phyloP scores from a whole-genome alignment of 2,329 filamentous ascomycete species.

The Nothopassalora personata region DNA sequence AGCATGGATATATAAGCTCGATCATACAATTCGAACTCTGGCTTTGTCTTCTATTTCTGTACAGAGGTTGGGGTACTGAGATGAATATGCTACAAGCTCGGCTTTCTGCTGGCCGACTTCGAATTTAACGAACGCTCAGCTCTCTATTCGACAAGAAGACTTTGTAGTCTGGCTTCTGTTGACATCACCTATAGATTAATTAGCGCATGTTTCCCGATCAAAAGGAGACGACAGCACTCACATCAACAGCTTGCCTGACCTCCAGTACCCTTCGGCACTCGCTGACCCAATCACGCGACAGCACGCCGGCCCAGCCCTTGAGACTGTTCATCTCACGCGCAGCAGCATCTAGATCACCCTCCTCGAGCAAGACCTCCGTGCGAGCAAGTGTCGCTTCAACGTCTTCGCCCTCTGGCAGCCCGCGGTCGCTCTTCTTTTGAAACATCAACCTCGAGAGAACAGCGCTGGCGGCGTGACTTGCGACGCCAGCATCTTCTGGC shows the following conservation, averaged over 20 bases:
- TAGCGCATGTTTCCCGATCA: not conserved
- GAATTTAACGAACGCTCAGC: not conserved
- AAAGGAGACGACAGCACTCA: constrained; percentile 46
- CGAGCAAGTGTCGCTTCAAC: constrained; percentile 90
- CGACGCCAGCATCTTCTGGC: constrained; percentile 88
- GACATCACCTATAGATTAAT: constrained; percentile 64
- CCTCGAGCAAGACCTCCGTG: constrained; percentile 84
- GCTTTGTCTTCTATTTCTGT: constrained; percentile 14
- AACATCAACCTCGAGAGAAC: constrained; percentile 92
- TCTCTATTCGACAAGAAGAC: constrained; percentile 69
- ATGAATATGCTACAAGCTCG: constrained; percentile 16
- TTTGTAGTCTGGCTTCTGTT: constrained; percentile 83
- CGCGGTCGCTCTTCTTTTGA: constrained; percentile 64
- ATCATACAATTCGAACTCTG: not conserved
- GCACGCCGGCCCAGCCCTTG: constrained; percentile 88
- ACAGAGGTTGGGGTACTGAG: constrained; percentile 9
- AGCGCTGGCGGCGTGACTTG: constrained; percentile 85
- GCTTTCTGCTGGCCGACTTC: not conserved
- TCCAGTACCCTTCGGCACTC: constrained; percentile 91
- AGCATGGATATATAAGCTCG: not conserved
- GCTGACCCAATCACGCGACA: constrained; percentile 88
- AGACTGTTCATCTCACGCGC: constrained; percentile 93
- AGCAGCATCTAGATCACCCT: constrained; percentile 85
- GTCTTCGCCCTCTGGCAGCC: constrained; percentile 74
- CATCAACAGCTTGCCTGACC: constrained; percentile 92